These are phyloP conservation scores for Sisymbrium irio DNA, from an alignment of 345 rosid species.

Conservation along the genomic window DNA sequence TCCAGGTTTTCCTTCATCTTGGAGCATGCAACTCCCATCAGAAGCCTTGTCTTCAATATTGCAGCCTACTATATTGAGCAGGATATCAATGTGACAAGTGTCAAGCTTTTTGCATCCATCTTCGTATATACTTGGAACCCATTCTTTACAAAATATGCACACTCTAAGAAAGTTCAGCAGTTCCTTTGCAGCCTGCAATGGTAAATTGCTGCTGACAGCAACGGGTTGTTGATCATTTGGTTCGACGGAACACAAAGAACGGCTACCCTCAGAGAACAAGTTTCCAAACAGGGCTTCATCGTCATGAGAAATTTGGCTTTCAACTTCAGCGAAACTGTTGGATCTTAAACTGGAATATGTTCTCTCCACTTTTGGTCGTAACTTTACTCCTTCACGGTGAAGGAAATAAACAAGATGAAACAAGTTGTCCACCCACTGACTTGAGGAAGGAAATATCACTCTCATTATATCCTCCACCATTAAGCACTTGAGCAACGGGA, in stretches of 20 bases:
- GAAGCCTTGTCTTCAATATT: slow-evolving; percentile 53
- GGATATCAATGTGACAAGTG: slow-evolving; percentile 63
- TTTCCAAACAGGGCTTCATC: slow-evolving; percentile 97
- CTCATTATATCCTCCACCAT: slow-evolving; percentile 58
- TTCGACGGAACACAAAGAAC: slow-evolving; percentile 70
- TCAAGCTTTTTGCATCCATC: slow-evolving; percentile 67
- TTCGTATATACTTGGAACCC: slow-evolving; percentile 63
- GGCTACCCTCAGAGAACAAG: slow-evolving; percentile 82
- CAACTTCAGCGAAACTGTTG: slow-evolving; percentile 64
- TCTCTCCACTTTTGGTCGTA: slow-evolving; percentile 64
- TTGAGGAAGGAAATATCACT: slow-evolving; percentile 68
- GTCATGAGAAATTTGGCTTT: slow-evolving; percentile 75
- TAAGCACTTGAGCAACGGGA: slow-evolving; percentile 64
- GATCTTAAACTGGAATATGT: slow-evolving; percentile 58
- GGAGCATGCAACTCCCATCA: slow-evolving; percentile 44
- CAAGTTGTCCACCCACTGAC: slow-evolving; percentile 75
- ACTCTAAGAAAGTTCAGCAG: slow-evolving; percentile 68
- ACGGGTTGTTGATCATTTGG: slow-evolving; percentile 65
- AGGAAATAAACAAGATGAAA: slow-evolving; percentile 68
- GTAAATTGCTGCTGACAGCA: slow-evolving; percentile 62
- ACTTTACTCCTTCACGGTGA: slow-evolving; percentile 73
- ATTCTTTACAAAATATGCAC: slow-evolving; percentile 65
- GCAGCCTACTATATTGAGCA: slow-evolving; percentile 63
- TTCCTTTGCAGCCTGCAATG: slow-evolving; percentile 75
- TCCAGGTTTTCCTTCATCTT: slow-evolving; percentile 61